Percentiles rank a stretch among this genome's conserved stretches.
phyloP scores from a whole-genome alignment of 768 basidiomycete species.

The Suillus alpinus region DNA sequence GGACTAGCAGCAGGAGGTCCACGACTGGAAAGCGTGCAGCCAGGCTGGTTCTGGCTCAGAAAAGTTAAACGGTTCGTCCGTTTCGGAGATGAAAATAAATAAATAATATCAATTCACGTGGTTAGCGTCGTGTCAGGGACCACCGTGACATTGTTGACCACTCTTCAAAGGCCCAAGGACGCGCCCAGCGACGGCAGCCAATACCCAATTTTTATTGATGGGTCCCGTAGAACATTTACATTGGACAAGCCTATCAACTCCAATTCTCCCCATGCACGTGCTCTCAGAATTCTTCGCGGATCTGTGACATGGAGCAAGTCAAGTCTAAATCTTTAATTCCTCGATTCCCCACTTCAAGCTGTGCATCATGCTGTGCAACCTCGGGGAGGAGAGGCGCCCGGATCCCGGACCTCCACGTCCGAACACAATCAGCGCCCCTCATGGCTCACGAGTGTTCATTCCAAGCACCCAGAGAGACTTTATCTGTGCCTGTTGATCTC shows the following conservation, averaged over 20 bases:
- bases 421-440: too few relatives aligned
- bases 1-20: not conserved
- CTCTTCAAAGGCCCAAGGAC: too few relatives aligned
- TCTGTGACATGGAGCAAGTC: not conserved
- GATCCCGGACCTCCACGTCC: not conserved
- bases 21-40: not conserved
- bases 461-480: not conserved
- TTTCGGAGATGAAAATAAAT: slow-evolving; percentile 1
- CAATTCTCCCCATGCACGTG: too few relatives aligned
- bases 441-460: too few relatives aligned
- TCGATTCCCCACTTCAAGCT: not conserved
- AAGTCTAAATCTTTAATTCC: not conserved
- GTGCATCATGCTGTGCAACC: not conserved
- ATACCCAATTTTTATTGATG: too few relatives aligned
- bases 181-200: too few relatives aligned
- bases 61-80: not conserved
- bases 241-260: not conserved
- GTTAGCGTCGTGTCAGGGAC: not conserved
- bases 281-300: not conserved
- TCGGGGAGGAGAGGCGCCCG: not conserved
- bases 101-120: not conserved
- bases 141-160: too few relatives aligned
- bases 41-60: not conserved
- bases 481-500: not conserved
- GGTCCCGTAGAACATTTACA: not conserved